These are phyloP conservation scores for Termitomyces sp. DNA, from an alignment of 768 basidiomycete species.

Conservation along the genomic window DNA sequence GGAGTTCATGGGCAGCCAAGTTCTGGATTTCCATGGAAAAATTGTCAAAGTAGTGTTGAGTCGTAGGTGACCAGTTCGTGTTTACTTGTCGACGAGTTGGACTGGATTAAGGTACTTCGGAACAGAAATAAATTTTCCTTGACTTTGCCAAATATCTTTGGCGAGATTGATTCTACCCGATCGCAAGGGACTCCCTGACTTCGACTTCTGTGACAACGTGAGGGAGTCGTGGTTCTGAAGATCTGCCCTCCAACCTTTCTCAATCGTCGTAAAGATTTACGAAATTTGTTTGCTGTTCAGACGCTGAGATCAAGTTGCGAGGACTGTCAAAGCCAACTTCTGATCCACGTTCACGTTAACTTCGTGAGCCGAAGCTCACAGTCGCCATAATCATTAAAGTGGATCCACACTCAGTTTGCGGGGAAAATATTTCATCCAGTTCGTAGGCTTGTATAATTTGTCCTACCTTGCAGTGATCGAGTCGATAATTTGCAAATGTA, in stretches of 20 bases:
- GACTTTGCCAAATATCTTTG: no score
- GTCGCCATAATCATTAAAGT: background rate
- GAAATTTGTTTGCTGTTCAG: background rate
- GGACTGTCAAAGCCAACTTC: background rate
- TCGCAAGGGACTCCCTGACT: no score
- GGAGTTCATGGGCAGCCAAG: background rate
- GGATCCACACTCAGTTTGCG: background rate
- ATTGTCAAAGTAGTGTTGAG: background rate
- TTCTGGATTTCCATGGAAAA: background rate
- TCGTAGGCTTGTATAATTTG: background rate
- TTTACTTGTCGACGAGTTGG: background rate
- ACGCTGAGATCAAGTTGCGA: background rate
- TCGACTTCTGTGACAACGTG: no score
- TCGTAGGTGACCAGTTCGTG: background rate
- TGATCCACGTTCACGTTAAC: background rate
- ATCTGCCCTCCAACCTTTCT: no score
- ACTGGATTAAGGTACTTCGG: background rate
- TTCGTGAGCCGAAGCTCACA: background rate
- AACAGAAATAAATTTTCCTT: no score
- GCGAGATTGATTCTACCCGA: no score
- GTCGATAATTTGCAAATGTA: background rate
- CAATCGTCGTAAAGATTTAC: background rate
- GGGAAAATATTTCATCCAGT: background rate
- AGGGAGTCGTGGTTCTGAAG: no score
- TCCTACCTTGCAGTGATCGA: background rate